Percentiles rank a stretch among this genome's conserved stretches.
phyloP scores from a whole-genome alignment of 768 basidiomycete genomes.

The Leccinellum albellum region DNA sequence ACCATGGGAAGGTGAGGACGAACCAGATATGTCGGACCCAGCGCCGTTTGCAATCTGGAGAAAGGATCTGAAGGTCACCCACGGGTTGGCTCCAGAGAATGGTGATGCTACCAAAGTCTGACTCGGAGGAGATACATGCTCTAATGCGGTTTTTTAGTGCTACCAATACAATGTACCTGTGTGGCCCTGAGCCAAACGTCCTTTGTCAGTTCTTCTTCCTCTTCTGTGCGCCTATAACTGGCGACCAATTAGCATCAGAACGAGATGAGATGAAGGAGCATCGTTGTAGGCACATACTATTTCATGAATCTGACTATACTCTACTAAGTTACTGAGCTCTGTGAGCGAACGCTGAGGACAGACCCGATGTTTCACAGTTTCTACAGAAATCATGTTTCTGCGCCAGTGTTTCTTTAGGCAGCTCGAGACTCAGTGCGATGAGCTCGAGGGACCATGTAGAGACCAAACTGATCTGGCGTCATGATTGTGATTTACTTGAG shows the following conservation, averaged over 20 bases:
- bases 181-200: constrained; percentile 59
- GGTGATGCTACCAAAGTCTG: constrained; percentile 53
- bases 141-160: neutral
- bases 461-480: neutral
- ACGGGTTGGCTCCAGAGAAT: constrained; percentile 61
- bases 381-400: constrained; percentile 43
- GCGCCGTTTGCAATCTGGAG: constrained; percentile 49
- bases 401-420: constrained; percentile 50
- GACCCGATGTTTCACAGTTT: constrained; percentile 38
- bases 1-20: constrained; percentile 3
- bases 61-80: constrained; percentile 53
- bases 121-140: neutral
- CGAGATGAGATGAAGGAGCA: neutral
- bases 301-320: constrained; percentile 58
- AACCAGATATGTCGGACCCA: constrained; percentile 58
- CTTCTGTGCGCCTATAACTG: constrained; percentile 48
- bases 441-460: constrained; percentile 30
- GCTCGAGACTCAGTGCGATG: constrained; percentile 47
- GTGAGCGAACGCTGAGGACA: neutral
- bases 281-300: constrained; percentile 39
- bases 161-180: constrained; percentile 35
- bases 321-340: neutral
- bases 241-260: neutral
- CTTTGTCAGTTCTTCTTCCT: constrained; percentile 47
- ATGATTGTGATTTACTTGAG: constrained; percentile 32